Evolutionary conservation across 2,329 filamentous ascomycete genomes (phyloP).

Genomic region (Exophiala xenobiotica): DNA sequence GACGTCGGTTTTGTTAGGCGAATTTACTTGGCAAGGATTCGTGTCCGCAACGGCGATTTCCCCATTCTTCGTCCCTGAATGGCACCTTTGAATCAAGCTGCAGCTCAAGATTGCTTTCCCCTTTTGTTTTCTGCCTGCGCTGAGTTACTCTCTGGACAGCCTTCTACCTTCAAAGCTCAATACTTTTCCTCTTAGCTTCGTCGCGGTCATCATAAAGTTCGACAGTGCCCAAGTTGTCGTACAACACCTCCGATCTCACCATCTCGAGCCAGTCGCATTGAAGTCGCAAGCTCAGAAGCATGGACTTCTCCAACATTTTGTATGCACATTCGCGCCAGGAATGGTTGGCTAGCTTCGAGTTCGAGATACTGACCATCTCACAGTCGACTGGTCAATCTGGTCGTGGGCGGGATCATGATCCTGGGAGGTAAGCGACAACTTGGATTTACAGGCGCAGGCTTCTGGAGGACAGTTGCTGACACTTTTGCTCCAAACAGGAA

Average conservation of each 20-base stretch:
- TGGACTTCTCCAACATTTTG: slow-evolving; percentile 94
- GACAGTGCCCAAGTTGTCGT: no score
- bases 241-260: not conserved
- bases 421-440: slow-evolving; percentile 65
- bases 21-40: not conserved
- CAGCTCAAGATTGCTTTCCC: slow-evolving; percentile 7
- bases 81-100: slow-evolving; percentile 3
- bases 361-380: slow-evolving; percentile 8
- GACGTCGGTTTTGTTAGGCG: not conserved
- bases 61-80: slow-evolving; percentile 1
- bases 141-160: not conserved
- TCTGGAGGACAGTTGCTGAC: slow-evolving; percentile 33
- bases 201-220: not conserved
- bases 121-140: slow-evolving; percentile 22
- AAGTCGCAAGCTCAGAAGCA: slow-evolving; percentile 42
- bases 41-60: not conserved
- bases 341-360: not conserved
- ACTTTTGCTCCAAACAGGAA: slow-evolving; percentile 32
- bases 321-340: slow-evolving; percentile 49
- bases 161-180: not conserved
- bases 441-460: not conserved
- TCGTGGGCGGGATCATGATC: slow-evolving; percentile 80
- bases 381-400: slow-evolving; percentile 94
- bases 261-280: slow-evolving; percentile 1
- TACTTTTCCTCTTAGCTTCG: not conserved